Evolutionary conservation across 331 rosid genomes (phyloP).

Genomic region (Quercus lobata): DNA sequence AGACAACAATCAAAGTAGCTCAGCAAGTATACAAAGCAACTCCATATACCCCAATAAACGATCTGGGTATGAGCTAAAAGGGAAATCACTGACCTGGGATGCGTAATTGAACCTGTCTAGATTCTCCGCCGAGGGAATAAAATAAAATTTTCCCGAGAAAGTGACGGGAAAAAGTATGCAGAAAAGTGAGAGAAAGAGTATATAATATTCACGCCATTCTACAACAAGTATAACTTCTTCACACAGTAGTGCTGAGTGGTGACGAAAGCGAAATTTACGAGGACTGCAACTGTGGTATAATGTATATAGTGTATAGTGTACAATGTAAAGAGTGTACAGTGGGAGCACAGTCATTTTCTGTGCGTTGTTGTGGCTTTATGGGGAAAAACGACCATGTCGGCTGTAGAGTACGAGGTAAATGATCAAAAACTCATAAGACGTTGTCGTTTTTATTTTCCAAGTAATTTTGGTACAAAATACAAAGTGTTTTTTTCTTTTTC

Average conservation of each 20-base stretch:
- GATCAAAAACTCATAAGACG: too few relatives aligned
- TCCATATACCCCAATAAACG: constrained; percentile 14
- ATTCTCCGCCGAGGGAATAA: neutral
- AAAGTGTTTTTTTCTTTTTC: too few relatives aligned
- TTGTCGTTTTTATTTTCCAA: too few relatives aligned
- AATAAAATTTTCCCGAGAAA: constrained; percentile 24
- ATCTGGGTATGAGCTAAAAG: constrained; percentile 30
- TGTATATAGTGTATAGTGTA: neutral
- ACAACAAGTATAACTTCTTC: neutral
- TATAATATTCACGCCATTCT: constrained; percentile 3
- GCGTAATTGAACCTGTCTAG: constrained; percentile 2
- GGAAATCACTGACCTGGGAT: constrained; percentile 19
- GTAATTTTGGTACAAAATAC: too few relatives aligned
- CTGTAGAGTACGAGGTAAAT: too few relatives aligned
- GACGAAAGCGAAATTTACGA: constrained; percentile 17
- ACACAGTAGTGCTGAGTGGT: neutral
- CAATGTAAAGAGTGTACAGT: neutral
- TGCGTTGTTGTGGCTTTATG: neutral
- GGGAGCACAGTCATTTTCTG: neutral
- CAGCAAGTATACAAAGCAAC: constrained; percentile 19
- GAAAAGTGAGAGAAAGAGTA: constrained; percentile 6
- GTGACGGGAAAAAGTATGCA: constrained; percentile 16
- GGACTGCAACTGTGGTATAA: neutral
- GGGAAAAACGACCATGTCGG: too few relatives aligned
- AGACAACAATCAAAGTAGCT: neutral